Conservation (phyloP, 805 yeast genomes). For the Aciculoconidium aculeatum region DNA sequence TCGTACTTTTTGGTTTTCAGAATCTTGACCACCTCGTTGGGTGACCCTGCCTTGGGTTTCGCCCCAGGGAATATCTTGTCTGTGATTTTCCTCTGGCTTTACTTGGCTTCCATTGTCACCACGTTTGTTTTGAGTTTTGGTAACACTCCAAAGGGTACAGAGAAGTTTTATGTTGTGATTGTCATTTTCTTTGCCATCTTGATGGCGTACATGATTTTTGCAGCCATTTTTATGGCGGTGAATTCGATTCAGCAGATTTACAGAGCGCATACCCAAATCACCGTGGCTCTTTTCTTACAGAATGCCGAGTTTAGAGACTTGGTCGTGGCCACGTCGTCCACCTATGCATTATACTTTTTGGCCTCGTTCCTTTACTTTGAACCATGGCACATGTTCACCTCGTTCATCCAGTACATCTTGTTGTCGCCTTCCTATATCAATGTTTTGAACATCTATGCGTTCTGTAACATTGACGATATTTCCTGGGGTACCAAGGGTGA, state of each 20-base stretch:
- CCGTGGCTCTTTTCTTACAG: constrained; percentile 41
- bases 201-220: constrained; percentile 53
- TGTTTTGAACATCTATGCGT: constrained; percentile 60
- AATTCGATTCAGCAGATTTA: constrained; percentile 40
- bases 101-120: constrained; percentile 49
- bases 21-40: constrained; percentile 50
- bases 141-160: constrained; percentile 59
- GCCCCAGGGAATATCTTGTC: constrained; percentile 46
- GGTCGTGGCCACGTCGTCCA: constrained; percentile 54
- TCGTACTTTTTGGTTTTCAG: constrained; percentile 60
- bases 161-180: constrained; percentile 46
- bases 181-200: constrained; percentile 53
- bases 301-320: constrained; percentile 42
- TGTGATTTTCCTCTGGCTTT: constrained; percentile 49
- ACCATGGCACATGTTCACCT: constrained; percentile 62
- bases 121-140: constrained; percentile 62
- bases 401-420: constrained; percentile 46
- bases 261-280: constrained; percentile 31
- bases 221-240: constrained; percentile 54
- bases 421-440: constrained; percentile 49
- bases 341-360: constrained; percentile 55
- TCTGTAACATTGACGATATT: constrained; percentile 66
- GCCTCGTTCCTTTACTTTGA: constrained; percentile 56
- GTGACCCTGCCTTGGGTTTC: constrained; percentile 30
- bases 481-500: constrained; percentile 77